Conservation (phyloP, 2,329 filamentous ascomycete genomes). For the Teratosphaeria gauchensis region DNA sequence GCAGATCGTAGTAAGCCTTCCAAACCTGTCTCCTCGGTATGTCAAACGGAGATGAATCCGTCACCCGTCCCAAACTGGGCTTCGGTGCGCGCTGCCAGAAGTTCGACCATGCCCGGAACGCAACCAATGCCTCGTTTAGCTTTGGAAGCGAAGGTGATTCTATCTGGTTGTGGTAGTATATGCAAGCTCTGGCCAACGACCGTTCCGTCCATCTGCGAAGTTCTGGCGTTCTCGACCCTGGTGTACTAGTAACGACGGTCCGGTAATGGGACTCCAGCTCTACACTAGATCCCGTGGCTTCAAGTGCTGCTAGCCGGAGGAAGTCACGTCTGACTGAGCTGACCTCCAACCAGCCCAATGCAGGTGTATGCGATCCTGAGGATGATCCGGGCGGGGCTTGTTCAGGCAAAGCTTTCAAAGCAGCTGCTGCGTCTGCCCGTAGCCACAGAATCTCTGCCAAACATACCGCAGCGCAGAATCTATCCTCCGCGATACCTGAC, state of each 20-base stretch:
- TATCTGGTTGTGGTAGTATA: constrained; percentile 17
- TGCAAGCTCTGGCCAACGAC: constrained; percentile 21
- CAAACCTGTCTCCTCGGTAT: constrained; percentile 56
- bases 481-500: constrained; percentile 37
- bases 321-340: constrained; percentile 41
- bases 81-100: constrained; percentile 46
- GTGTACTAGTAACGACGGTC: constrained; percentile 11
- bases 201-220: constrained; percentile 25
- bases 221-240: constrained; percentile 21
- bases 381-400: background rate
- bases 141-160: constrained; percentile 11
- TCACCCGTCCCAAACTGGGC: constrained; percentile 1
- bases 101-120: constrained; percentile 54
- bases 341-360: constrained; percentile 64
- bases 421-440: constrained; percentile 52
- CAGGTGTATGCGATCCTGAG: constrained; percentile 32
- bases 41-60: constrained; percentile 33
- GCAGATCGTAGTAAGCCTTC: constrained; percentile 71
- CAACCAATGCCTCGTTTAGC: constrained; percentile 17
- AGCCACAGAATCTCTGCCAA: constrained; percentile 79
- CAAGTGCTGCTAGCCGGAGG: constrained; percentile 20
- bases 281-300: constrained; percentile 13
- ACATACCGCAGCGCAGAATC: constrained; percentile 71
- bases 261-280: constrained; percentile 16
- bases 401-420: constrained; percentile 40